These are phyloP conservation scores for Simmondsia chinensis DNA, from an alignment of 148 eudicot species.

Conservation along the genomic window DNA sequence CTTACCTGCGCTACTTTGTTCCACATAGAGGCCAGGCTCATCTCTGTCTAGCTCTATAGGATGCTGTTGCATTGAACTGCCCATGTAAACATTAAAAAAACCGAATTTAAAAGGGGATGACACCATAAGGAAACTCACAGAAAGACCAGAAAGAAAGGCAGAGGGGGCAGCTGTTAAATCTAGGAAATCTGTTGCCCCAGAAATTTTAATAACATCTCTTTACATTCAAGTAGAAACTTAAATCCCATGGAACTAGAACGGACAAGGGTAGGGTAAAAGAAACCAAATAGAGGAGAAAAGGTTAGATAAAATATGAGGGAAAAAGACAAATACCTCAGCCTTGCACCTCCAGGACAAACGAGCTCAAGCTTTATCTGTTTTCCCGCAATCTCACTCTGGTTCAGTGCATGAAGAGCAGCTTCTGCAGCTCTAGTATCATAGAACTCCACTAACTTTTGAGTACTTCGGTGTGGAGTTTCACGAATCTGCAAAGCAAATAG, in stretches of 20 bases:
- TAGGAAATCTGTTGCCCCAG: background rate
- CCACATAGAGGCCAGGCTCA: constrained; percentile 27
- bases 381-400: constrained; percentile 49
- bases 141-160: background rate
- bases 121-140: background rate
- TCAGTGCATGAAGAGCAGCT: constrained; percentile 63
- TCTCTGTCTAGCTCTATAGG: constrained; percentile 39
- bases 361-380: constrained; percentile 49
- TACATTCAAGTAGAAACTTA: too few species aligned
- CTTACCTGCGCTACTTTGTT: constrained; percentile 35
- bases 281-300: background rate
- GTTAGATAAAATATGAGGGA: background rate
- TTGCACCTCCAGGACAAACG: constrained; percentile 30
- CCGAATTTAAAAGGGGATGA: constrained; percentile 1
- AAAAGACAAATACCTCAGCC: constrained; percentile 23
- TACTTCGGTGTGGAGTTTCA: constrained; percentile 36
- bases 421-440: constrained; percentile 82
- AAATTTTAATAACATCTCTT: too few species aligned
- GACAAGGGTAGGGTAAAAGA: background rate
- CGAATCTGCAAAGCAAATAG: constrained; percentile 36
- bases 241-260: background rate
- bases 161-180: background rate
- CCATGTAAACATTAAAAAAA: constrained; percentile 3
- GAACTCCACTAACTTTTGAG: constrained; percentile 49
- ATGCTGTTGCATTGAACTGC: constrained; percentile 39